These are phyloP conservation scores for Jaapia argillacea DNA, from an alignment of 768 basidiomycete genomes.

Conservation along the genomic window DNA sequence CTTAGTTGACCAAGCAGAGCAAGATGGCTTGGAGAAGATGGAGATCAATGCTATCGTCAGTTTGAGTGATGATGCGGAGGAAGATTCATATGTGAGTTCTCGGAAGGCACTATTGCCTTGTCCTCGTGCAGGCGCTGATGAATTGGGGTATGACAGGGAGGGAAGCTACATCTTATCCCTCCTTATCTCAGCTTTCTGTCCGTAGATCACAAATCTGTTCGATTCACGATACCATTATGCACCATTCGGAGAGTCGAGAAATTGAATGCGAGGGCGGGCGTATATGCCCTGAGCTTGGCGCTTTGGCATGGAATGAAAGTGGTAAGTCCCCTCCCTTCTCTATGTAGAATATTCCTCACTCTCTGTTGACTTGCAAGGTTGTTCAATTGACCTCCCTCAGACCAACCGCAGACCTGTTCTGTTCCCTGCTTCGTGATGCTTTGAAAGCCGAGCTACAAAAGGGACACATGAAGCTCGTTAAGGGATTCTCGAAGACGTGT, in stretches of 20 bases:
- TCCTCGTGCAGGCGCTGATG: not conserved
- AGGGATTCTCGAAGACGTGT: slow-evolving; percentile 83
- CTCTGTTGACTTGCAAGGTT: slow-evolving; percentile 34
- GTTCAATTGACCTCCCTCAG: slow-evolving; percentile 90
- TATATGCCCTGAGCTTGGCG: slow-evolving; percentile 91
- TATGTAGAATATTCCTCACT: not conserved
- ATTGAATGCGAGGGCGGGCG: slow-evolving; percentile 86
- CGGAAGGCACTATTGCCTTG: slow-evolving; percentile 1
- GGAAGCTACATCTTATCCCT: slow-evolving; percentile 80
- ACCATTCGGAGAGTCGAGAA: slow-evolving; percentile 91
- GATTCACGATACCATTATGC: slow-evolving; percentile 85
- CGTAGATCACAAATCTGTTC: slow-evolving; percentile 84
- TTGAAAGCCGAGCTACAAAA: slow-evolving; percentile 84
- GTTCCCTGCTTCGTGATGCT: slow-evolving; percentile 77
- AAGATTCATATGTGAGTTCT: slow-evolving; percentile 83
- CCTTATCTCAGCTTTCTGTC: slow-evolving; percentile 89
- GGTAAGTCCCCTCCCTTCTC: slow-evolving; percentile 33
- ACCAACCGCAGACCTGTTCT: slow-evolving; percentile 91
- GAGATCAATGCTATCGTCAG: slow-evolving; percentile 87
- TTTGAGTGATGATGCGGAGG: slow-evolving; percentile 65
- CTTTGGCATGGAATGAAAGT: slow-evolving; percentile 94
- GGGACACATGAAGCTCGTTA: slow-evolving; percentile 89
- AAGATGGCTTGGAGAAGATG: slow-evolving; percentile 50
- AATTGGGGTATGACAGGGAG: slow-evolving; percentile 46
- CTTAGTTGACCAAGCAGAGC: slow-evolving; percentile 14